A percentile compares a stretch with the other conserved stretches of the same genome.
Conservation (phyloP, 345 rosid species). For the Gossypium turneri region DNA sequence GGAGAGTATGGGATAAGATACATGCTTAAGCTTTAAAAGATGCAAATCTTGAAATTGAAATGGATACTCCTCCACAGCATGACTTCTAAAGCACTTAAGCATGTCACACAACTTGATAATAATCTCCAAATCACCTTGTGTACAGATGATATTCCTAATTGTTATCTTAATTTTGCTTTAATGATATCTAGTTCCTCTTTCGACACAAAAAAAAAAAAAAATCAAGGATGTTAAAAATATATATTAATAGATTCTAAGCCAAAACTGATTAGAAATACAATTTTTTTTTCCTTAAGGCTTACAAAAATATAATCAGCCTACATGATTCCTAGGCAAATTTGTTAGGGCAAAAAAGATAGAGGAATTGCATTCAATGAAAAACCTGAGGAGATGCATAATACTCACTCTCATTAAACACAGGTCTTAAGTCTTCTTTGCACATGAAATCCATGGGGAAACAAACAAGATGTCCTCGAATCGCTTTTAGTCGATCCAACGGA, state of each 20-base stretch:
- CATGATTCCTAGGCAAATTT: neutral
- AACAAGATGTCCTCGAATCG: slow-evolving; percentile 84
- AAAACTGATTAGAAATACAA: neutral
- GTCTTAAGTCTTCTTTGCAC: slow-evolving; percentile 93
- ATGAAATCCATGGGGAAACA: slow-evolving; percentile 90
- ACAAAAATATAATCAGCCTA: neutral
- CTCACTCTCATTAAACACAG: slow-evolving; percentile 91
- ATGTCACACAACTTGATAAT: no score
- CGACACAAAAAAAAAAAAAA: neutral
- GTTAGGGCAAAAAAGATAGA: neutral
- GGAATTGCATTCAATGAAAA: slow-evolving; percentile 46
- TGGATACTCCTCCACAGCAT: no score
- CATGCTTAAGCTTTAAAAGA: no score
- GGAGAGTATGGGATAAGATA: no score
- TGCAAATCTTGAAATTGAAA: no score
- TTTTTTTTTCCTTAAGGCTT: neutral
- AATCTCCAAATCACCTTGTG: no score
- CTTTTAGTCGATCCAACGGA: slow-evolving; percentile 60
- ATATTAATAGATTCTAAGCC: neutral
- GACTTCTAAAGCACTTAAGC: no score
- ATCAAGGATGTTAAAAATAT: neutral
- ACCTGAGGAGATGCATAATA: slow-evolving; percentile 92
- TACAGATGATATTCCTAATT: no score
- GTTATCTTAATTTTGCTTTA: no score
- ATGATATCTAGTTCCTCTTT: no score